Percentiles rank a stretch among this genome's conserved stretches.
These are phyloP conservation scores for Syncephalis fuscata DNA, from an alignment of 371 early-diverging fungal genomes.

Conservation along the genomic window DNA sequence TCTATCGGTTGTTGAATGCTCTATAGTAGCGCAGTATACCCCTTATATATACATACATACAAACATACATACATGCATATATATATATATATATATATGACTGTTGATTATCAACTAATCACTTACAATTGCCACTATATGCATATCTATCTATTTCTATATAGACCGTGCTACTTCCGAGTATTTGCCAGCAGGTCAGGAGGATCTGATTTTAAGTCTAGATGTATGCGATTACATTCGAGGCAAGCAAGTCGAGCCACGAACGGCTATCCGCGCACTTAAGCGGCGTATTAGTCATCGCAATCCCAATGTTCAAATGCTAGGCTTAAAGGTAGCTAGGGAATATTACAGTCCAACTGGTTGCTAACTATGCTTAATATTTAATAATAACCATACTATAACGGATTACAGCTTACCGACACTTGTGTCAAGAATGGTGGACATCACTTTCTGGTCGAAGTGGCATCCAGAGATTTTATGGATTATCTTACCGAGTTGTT, in stretches of 20 bases:
- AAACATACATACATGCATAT: no score
- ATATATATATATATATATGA: not conserved
- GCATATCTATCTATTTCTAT: not conserved
- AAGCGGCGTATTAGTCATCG: constrained; percentile 59
- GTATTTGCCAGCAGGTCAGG: constrained; percentile 63
- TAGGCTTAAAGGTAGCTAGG: constrained; percentile 64
- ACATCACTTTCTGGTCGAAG: constrained; percentile 59
- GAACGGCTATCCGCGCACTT: constrained; percentile 53
- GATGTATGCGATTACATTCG: constrained; percentile 85
- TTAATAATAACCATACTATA: no score
- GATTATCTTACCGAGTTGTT: constrained; percentile 57
- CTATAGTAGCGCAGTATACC: no score
- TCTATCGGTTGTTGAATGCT: no score
- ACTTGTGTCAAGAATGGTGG: constrained; percentile 91
- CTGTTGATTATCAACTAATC: not conserved
- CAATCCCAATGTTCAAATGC: constrained; percentile 87
- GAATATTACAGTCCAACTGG: no score
- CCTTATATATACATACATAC: no score
- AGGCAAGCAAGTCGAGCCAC: constrained; percentile 62
- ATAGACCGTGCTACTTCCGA: constrained; percentile 82
- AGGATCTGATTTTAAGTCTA: constrained; percentile 62
- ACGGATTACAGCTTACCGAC: constrained; percentile 64
- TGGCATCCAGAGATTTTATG: constrained; percentile 78
- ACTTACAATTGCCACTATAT: not conserved
- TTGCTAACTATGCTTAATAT: no score